These are phyloP conservation scores for Sinapis alba DNA, from an alignment of 441 rosid genomes.

Conservation along the genomic window DNA sequence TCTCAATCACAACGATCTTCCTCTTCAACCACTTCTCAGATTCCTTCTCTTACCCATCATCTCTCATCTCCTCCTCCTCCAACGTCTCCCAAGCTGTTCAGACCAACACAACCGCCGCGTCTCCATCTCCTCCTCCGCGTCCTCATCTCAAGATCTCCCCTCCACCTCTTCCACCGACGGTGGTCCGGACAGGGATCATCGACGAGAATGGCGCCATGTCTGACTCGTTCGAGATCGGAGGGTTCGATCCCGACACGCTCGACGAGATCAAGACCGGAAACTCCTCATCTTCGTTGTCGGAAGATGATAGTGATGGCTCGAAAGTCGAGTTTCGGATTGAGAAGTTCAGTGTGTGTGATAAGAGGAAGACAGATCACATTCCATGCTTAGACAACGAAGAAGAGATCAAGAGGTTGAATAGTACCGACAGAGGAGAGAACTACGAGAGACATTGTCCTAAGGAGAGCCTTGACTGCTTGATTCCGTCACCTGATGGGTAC, in stretches of 20 bases:
- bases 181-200: slow-evolving; percentile 49
- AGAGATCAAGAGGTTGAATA: slow-evolving; percentile 45
- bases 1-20: slow-evolving; percentile 42
- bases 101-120: slow-evolving; percentile 3
- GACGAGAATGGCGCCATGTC: slow-evolving; percentile 63
- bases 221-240: slow-evolving; percentile 52
- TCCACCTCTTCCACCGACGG: slow-evolving; percentile 44
- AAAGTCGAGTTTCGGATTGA: slow-evolving; percentile 28
- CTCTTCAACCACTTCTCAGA: slow-evolving; percentile 38
- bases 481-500: slow-evolving; percentile 52
- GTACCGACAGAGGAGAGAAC: slow-evolving; percentile 44
- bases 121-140: slow-evolving; percentile 39
- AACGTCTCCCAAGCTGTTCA: slow-evolving; percentile 22
- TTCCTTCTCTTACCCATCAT: slow-evolving; percentile 36
- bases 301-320: background rate
- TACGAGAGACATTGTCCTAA: slow-evolving; percentile 64
- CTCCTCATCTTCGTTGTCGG: slow-evolving; percentile 18
- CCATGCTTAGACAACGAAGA: slow-evolving; percentile 51
- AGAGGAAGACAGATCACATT: slow-evolving; percentile 47
- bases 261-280: slow-evolving; percentile 39
- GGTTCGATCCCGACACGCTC: slow-evolving; percentile 46
- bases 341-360: slow-evolving; percentile 38
- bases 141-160: slow-evolving; percentile 38
- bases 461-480: slow-evolving; percentile 49
- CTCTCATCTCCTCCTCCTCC: slow-evolving; percentile 22